These are phyloP conservation scores for Thielaviopsis populi DNA, from an alignment of 2,329 filamentous ascomycete species.

Conservation along the genomic window DNA sequence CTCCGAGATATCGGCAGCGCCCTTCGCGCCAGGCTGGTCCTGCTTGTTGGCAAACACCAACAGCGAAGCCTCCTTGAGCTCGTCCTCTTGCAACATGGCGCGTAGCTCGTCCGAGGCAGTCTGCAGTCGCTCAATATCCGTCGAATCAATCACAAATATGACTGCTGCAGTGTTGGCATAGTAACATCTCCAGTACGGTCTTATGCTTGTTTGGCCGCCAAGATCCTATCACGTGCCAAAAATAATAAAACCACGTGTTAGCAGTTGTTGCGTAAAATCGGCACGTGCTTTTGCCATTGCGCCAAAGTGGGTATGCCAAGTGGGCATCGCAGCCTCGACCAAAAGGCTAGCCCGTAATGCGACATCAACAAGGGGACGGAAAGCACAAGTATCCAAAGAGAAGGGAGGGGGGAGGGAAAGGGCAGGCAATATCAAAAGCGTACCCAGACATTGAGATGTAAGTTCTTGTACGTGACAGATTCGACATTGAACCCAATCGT, in stretches of 20 bases:
- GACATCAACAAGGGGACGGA: neutral
- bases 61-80: slow-evolving; percentile 80
- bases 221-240: slow-evolving; percentile 46
- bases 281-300: neutral
- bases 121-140: slow-evolving; percentile 86
- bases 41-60: slow-evolving; percentile 99
- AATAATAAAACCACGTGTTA: slow-evolving; percentile 12
- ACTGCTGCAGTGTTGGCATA: slow-evolving; percentile 97
- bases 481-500: slow-evolving; percentile 99
- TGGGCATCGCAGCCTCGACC: slow-evolving; percentile 2
- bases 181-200: slow-evolving; percentile 98
- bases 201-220: slow-evolving; percentile 94
- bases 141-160: slow-evolving; percentile 96
- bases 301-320: neutral
- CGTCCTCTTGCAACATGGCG: slow-evolving; percentile 94
- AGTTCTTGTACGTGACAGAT: slow-evolving; percentile 93
- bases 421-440: slow-evolving; percentile 22
- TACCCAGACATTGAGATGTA: slow-evolving; percentile 99
- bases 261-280: slow-evolving; percentile 16
- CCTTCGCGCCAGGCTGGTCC: slow-evolving; percentile 92
- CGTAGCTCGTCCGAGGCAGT: slow-evolving; percentile 86
- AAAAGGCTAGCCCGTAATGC: slow-evolving; percentile 2
- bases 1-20: slow-evolving; percentile 91
- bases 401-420: no score
- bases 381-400: slow-evolving; percentile 1